Percentiles rank a stretch among this genome's conserved stretches.
phyloP scores from a whole-genome alignment of 2,329 filamentous ascomycete species.

The Cordyceps pruinosa region DNA sequence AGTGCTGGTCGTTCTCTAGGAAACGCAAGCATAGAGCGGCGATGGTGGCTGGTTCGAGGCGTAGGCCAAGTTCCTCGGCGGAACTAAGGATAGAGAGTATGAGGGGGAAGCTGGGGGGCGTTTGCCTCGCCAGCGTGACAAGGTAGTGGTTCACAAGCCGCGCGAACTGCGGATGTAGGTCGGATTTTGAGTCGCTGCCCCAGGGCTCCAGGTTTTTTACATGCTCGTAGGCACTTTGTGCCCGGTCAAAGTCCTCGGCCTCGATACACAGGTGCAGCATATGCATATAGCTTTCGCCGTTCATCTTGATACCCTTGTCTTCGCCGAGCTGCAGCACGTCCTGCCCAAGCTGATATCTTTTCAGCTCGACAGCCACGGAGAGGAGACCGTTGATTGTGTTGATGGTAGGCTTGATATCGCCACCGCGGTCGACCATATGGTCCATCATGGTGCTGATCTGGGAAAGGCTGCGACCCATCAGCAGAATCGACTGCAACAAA shows the following conservation, averaged over 20 bases:
- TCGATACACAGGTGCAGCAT: slow-evolving; percentile 72
- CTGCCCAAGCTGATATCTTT: slow-evolving; percentile 66
- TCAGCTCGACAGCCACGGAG: slow-evolving; percentile 60
- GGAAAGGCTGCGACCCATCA: slow-evolving; percentile 57
- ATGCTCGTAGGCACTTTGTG: slow-evolving; percentile 55
- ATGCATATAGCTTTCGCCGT: slow-evolving; percentile 64
- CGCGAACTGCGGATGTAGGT: slow-evolving; percentile 45
- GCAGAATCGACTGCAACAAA: slow-evolving; percentile 65
- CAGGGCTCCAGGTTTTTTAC: slow-evolving; percentile 27
- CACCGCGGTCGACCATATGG: slow-evolving; percentile 60
- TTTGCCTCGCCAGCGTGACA: slow-evolving; percentile 55
- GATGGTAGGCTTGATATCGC: slow-evolving; percentile 52
- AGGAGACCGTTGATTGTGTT: slow-evolving; percentile 72
- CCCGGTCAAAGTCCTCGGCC: slow-evolving; percentile 64
- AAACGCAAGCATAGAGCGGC: slow-evolving; percentile 67
- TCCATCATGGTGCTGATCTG: slow-evolving; percentile 48
- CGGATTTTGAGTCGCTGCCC: slow-evolving; percentile 37
- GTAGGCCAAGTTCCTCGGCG: slow-evolving; percentile 61
- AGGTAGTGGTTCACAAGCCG: slow-evolving; percentile 65
- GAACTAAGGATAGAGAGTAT: slow-evolving; percentile 68
- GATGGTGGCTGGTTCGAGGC: slow-evolving; percentile 68
- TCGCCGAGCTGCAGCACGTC: slow-evolving; percentile 62
- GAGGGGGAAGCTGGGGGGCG: slow-evolving; percentile 58
- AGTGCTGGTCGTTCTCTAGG: slow-evolving; percentile 66
- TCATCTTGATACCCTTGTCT: slow-evolving; percentile 57